These are phyloP conservation scores for Eutrema heterophyllum DNA, from an alignment of 345 rosid genomes.

Conservation along the genomic window DNA sequence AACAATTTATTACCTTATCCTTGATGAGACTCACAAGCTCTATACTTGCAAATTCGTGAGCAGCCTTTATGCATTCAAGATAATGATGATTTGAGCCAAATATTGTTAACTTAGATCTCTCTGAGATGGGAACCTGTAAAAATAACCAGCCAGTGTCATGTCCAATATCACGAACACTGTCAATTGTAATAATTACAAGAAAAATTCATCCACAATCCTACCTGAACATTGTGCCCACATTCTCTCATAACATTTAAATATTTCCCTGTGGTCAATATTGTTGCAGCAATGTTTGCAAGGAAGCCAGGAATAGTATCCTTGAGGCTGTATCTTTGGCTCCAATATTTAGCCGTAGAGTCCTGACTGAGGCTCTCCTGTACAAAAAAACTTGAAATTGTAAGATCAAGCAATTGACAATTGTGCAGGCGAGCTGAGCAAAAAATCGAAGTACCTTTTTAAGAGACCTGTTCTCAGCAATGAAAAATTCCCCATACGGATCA, in stretches of 20 bases:
- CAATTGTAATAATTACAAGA: not conserved
- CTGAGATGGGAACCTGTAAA: slow-evolving; percentile 72
- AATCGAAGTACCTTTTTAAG: slow-evolving; percentile 67
- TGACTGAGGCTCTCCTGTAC: slow-evolving; percentile 86
- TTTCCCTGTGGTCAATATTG: slow-evolving; percentile 92
- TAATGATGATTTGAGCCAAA: slow-evolving; percentile 90
- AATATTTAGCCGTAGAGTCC: slow-evolving; percentile 80
- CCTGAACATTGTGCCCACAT: slow-evolving; percentile 97
- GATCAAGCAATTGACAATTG: not conserved
- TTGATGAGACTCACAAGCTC: slow-evolving; percentile 84
- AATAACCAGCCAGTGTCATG: slow-evolving; percentile 1
- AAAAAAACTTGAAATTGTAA: slow-evolving; percentile 21
- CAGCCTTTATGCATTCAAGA: slow-evolving; percentile 89
- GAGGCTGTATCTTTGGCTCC: slow-evolving; percentile 86
- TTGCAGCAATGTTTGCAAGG: slow-evolving; percentile 87
- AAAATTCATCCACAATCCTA: slow-evolving; percentile 18
- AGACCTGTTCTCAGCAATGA: slow-evolving; percentile 83
- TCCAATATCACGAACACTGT: not conserved
- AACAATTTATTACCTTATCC: slow-evolving; percentile 54
- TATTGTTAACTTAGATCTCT: slow-evolving; percentile 71
- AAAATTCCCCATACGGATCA: slow-evolving; percentile 97
- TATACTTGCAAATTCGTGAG: slow-evolving; percentile 82
- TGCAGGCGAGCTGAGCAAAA: slow-evolving; percentile 3
- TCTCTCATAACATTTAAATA: slow-evolving; percentile 98
- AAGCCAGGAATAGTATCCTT: slow-evolving; percentile 94